A percentile compares a stretch with the other conserved stretches of the same genome.
Evolutionary conservation across 306 rosid genomes (phyloP).

Genomic region (Malus orientalis): DNA sequence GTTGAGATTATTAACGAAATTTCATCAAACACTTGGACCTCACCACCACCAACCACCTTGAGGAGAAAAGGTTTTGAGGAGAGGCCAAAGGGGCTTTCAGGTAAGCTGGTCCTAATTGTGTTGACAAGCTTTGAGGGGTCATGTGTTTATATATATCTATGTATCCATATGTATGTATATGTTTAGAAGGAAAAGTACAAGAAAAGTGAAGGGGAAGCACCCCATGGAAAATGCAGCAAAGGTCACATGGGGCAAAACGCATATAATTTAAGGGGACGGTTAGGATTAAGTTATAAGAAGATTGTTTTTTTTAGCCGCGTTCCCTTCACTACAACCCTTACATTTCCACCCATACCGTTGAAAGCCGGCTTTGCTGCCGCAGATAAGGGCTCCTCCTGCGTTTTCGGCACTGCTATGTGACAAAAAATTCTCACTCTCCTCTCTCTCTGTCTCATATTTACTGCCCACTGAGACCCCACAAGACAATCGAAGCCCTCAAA

Average conservation of each 20-base stretch:
- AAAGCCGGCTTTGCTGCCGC: constrained; percentile 60
- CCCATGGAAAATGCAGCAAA: constrained; percentile 48
- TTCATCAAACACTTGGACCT: neutral
- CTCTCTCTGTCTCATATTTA: neutral
- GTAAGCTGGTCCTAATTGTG: neutral
- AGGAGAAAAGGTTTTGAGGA: neutral
- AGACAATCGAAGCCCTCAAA: neutral
- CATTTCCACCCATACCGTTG: constrained; percentile 30
- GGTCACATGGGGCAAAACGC: constrained; percentile 72
- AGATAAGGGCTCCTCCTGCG: constrained; percentile 43
- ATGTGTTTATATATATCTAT: constrained; percentile 1
- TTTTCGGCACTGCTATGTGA: constrained; percentile 49
- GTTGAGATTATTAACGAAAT: neutral
- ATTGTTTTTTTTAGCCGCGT: constrained; percentile 17
- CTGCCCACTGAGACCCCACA: neutral
- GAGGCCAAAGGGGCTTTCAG: neutral
- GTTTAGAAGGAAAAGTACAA: constrained; percentile 6
- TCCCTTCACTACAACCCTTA: constrained; percentile 20
- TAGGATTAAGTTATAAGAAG: neutral
- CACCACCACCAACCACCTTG: neutral
- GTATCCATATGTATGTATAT: neutral
- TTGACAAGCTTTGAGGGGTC: neutral
- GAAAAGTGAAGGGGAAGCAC: constrained; percentile 26
- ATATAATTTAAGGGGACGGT: neutral
- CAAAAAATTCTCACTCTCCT: neutral